Evolutionary conservation across 441 rosid species (phyloP).

Genomic region (Mallotus repandus): DNA sequence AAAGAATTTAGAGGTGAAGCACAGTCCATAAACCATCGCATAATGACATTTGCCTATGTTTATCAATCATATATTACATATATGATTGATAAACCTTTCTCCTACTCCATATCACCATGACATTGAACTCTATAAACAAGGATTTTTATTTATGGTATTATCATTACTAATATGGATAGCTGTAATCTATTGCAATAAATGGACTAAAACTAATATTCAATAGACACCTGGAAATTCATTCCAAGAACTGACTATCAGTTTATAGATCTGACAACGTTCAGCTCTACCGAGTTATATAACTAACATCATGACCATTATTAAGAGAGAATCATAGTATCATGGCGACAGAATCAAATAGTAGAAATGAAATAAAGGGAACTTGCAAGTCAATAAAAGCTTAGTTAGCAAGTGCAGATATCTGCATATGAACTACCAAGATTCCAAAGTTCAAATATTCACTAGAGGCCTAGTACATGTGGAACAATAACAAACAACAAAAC

Average conservation of each 20-base stretch:
- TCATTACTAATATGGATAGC: neutral
- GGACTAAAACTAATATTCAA: neutral
- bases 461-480: neutral
- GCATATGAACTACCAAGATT: neutral
- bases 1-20: too few species aligned
- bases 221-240: neutral
- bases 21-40: too few species aligned
- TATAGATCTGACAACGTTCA: too few species aligned
- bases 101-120: too few species aligned
- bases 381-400: neutral
- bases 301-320: neutral
- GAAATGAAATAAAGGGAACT: neutral
- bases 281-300: neutral
- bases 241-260: neutral
- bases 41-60: too few species aligned
- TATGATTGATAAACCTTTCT: too few species aligned
- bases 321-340: neutral
- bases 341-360: neutral
- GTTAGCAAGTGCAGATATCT: neutral
- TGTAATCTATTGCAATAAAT: neutral
- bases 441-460: neutral
- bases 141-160: neutral
- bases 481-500: too few species aligned
- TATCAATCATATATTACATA: too few species aligned
- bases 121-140: neutral